Conservation (phyloP, 2,329 filamentous ascomycete genomes). For the Sphaerulina vaccinii region DNA sequence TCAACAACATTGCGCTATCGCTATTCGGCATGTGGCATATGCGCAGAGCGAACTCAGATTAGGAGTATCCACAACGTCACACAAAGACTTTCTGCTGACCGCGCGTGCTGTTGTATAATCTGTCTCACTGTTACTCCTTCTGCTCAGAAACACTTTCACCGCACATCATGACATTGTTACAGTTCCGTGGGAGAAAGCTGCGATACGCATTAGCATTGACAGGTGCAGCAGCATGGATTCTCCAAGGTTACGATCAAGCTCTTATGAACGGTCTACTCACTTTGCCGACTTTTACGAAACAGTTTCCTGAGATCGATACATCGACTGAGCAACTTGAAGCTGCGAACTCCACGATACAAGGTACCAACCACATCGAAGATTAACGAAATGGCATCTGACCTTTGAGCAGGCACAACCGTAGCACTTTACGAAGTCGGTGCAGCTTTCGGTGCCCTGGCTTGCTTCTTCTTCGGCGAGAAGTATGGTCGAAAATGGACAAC, state of each 20-base stretch:
- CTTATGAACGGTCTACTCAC: constrained; percentile 46
- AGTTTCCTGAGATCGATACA: constrained; percentile 42
- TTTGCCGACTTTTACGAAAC: constrained; percentile 40
- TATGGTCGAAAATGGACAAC: constrained; percentile 45
- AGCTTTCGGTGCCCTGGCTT: constrained; percentile 32
- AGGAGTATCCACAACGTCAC: too few relatives aligned
- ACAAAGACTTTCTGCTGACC: too few relatives aligned
- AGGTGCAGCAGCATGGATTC: constrained; percentile 23
- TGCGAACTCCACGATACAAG: constrained; percentile 31
- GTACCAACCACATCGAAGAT: constrained; percentile 1
- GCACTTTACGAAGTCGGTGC: constrained; percentile 33
- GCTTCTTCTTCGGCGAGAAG: constrained; percentile 45
- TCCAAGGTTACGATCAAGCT: constrained; percentile 36
- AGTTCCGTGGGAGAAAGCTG: constrained; percentile 20
- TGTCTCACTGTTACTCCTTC: too few relatives aligned
- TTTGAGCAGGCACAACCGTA: constrained; percentile 35
- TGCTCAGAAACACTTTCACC: too few relatives aligned
- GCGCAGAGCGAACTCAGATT: too few relatives aligned
- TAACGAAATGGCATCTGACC: neutral
- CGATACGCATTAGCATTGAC: constrained; percentile 25
- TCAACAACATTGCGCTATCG: too few relatives aligned
- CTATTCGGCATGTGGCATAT: too few relatives aligned
- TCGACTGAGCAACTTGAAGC: constrained; percentile 20
- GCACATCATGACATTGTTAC: neutral
- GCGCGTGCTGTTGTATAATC: too few relatives aligned